Conservation (phyloP, 306 rosid genomes). For the Mucuna pruriens region DNA sequence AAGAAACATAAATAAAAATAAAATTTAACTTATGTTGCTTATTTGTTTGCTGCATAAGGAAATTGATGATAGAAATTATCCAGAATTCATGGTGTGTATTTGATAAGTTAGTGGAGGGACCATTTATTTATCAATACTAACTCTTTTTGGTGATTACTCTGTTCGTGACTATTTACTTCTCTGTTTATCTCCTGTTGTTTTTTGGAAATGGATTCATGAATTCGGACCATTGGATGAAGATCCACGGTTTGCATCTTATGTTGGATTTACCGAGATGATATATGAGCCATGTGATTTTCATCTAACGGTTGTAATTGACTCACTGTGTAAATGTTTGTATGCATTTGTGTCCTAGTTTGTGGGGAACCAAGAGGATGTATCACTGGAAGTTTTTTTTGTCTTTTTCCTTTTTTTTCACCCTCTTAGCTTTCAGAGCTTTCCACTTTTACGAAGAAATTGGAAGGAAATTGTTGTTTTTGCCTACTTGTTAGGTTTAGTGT, state of each 20-base stretch:
- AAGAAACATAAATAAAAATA: neutral
- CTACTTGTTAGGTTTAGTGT: neutral
- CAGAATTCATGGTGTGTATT: neutral
- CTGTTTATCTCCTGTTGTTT: neutral
- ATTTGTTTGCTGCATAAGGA: neutral
- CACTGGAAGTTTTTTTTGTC: neutral
- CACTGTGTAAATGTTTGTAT: too few species aligned
- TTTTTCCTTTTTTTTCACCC: neutral
- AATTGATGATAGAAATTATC: neutral
- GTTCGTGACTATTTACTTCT: neutral
- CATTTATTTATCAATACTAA: neutral
- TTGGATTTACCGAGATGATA: too few species aligned
- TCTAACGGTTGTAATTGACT: too few species aligned
- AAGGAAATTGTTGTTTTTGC: neutral
- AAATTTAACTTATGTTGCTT: neutral
- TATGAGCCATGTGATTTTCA: too few species aligned
- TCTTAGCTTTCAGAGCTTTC: neutral
- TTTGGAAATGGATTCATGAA: too few species aligned
- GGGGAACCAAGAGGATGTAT: slow-evolving; percentile 2
- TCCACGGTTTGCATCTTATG: too few species aligned
- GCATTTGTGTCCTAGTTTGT: neutral
- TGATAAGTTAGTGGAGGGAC: neutral
- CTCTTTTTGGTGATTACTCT: neutral
- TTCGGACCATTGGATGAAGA: too few species aligned
- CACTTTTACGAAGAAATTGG: neutral